Percentiles rank a stretch among this genome's conserved stretches.
These are phyloP conservation scores for Penicillium sp. DNA, from an alignment of 2,329 filamentous ascomycete genomes.

Conservation along the genomic window DNA sequence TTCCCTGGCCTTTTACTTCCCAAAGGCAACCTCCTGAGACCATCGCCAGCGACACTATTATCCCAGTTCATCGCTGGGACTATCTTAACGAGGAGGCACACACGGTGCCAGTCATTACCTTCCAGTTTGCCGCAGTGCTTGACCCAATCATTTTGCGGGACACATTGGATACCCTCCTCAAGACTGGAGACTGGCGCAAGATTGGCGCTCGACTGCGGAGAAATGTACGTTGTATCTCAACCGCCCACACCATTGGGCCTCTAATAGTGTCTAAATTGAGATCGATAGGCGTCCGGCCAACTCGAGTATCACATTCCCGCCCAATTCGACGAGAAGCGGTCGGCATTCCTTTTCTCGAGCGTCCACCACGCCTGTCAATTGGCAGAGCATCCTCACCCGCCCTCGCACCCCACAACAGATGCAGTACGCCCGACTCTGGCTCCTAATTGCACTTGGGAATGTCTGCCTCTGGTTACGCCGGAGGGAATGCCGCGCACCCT, in stretches of 20 bases:
- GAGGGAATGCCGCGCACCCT: background rate
- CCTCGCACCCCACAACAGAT: background rate
- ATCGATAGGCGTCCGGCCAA: background rate
- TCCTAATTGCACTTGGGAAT: background rate
- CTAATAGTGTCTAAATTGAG: background rate
- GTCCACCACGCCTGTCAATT: background rate
- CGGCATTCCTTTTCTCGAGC: background rate
- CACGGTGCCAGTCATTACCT: background rate
- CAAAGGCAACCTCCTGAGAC: background rate
- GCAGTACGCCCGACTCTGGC: background rate
- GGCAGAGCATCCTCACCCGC: background rate
- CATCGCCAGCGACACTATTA: background rate
- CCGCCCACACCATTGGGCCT: background rate
- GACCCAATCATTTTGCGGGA: background rate
- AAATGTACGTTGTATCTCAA: background rate
- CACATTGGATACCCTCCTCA: background rate
- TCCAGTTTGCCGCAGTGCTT: background rate
- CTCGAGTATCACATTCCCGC: background rate
- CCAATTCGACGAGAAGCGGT: background rate
- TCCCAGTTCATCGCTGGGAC: background rate
- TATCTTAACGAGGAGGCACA: background rate
- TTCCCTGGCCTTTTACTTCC: background rate
- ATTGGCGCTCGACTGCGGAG: background rate
- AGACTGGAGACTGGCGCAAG: background rate
- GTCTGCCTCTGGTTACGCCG: background rate